Evolutionary conservation across 2,329 filamentous ascomycete genomes (phyloP).

Genomic region (Tolypocladium ophioglossoides): DNA sequence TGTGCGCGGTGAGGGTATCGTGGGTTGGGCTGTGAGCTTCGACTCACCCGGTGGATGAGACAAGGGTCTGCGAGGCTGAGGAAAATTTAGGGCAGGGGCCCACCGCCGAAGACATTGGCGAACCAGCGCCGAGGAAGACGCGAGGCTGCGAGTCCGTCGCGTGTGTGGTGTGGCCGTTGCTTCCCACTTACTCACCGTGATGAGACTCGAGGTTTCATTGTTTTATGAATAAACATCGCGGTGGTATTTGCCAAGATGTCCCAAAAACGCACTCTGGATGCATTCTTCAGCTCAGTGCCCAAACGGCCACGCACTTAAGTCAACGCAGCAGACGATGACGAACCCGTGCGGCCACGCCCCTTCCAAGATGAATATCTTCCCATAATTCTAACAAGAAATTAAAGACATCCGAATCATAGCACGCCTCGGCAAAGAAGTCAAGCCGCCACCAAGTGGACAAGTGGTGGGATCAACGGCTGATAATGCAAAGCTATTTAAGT

Average conservation of each 20-base stretch:
- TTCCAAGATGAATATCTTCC: fast-evolving
- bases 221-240: neutral
- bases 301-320: conserved; percentile 13
- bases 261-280: conserved; percentile 48
- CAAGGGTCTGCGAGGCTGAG: conserved; percentile 15
- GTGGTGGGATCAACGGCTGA: conserved; percentile 15
- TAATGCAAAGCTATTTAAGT: conserved; percentile 31
- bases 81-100: conserved; percentile 11
- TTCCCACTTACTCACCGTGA: neutral
- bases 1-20: neutral
- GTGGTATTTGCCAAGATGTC: conserved; percentile 4
- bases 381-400: neutral
- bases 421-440: conserved; percentile 38
- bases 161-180: too few species aligned
- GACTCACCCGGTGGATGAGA: neutral
- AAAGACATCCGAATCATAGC: conserved; percentile 15
- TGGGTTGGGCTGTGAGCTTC: neutral
- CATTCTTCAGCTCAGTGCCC: conserved; percentile 44
- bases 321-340: neutral
- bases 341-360: neutral
- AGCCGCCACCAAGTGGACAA: conserved; percentile 35
- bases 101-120: neutral
- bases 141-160: conserved; percentile 4
- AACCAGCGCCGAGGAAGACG: neutral
- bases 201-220: neutral